These are phyloP conservation scores for Mortierella sp. DNA, from an alignment of 371 early-diverging fungal genomes.

Conservation along the genomic window DNA sequence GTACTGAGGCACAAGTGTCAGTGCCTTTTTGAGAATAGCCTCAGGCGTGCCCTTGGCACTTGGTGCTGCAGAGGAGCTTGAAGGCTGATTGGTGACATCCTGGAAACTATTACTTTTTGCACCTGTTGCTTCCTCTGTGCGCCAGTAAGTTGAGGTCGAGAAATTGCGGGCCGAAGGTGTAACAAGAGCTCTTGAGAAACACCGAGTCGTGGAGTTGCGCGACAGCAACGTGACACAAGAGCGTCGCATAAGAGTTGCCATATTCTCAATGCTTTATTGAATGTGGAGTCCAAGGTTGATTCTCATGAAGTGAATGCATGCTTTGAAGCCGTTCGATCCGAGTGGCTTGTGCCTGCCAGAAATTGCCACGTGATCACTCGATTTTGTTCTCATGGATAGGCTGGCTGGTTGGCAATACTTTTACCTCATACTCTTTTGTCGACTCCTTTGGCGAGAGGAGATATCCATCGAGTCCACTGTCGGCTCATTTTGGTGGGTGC, in stretches of 20 bases:
- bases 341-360: too few relatives aligned
- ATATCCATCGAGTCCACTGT: too few relatives aligned
- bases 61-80: constrained; percentile 53
- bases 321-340: too few relatives aligned
- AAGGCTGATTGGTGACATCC: constrained; percentile 9
- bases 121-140: background rate
- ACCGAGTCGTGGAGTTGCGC: background rate
- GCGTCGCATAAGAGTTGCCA: constrained; percentile 17
- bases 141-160: constrained; percentile 32
- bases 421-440: too few relatives aligned
- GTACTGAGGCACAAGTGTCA: constrained; percentile 73
- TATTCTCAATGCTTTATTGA: background rate
- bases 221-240: constrained; percentile 19
- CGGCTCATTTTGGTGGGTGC: too few relatives aligned
- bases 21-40: constrained; percentile 73
- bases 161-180: constrained; percentile 21
- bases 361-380: too few relatives aligned
- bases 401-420: too few relatives aligned
- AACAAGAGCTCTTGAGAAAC: background rate
- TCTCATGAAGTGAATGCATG: too few relatives aligned
- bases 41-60: constrained; percentile 56
- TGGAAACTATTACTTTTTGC: constrained; percentile 12
- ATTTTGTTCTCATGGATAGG: too few relatives aligned
- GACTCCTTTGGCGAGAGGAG: too few relatives aligned
- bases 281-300: too few relatives aligned